Evolutionary conservation across 441 rosid species (phyloP).

Genomic region (Populus hybrid): DNA sequence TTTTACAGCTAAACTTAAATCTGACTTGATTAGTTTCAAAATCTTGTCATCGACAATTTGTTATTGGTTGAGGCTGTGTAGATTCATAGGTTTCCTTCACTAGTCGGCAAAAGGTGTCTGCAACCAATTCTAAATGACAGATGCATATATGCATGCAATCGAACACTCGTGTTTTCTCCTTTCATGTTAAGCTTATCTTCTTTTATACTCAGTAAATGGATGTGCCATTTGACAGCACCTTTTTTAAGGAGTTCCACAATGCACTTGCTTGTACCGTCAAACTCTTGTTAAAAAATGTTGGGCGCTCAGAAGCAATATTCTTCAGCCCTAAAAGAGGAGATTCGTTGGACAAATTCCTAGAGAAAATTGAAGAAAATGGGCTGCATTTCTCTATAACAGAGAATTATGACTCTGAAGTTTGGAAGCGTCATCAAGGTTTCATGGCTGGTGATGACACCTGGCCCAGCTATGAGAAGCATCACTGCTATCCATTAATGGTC

Average conservation of each 20-base stretch:
- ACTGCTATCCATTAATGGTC: constrained; percentile 67
- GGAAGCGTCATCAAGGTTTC: constrained; percentile 60
- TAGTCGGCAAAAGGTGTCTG: constrained; percentile 6
- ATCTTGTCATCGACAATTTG: neutral
- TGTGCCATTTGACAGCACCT: constrained; percentile 53
- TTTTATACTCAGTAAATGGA: constrained; percentile 15
- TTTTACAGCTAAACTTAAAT: neutral
- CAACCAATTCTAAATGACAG: neutral
- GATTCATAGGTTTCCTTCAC: constrained; percentile 11
- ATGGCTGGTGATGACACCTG: constrained; percentile 54
- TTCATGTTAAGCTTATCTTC: constrained; percentile 8
- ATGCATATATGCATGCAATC: neutral
- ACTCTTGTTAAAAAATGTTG: constrained; percentile 45
- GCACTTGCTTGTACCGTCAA: constrained; percentile 54
- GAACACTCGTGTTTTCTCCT: constrained; percentile 10
- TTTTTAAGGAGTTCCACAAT: constrained; percentile 77
- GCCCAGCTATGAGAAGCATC: constrained; percentile 65
- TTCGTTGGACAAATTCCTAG: constrained; percentile 68
- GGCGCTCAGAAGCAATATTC: constrained; percentile 63
- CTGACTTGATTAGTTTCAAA: neutral
- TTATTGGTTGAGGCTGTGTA: constrained; percentile 1
- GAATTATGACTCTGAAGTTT: constrained; percentile 61
- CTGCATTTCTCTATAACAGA: constrained; percentile 45
- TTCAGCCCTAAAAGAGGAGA: constrained; percentile 84
- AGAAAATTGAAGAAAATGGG: constrained; percentile 39